Percentiles rank a stretch among this genome's conserved stretches.
Conservation (phyloP, 306 rosid species). For the Myrica gale region DNA sequence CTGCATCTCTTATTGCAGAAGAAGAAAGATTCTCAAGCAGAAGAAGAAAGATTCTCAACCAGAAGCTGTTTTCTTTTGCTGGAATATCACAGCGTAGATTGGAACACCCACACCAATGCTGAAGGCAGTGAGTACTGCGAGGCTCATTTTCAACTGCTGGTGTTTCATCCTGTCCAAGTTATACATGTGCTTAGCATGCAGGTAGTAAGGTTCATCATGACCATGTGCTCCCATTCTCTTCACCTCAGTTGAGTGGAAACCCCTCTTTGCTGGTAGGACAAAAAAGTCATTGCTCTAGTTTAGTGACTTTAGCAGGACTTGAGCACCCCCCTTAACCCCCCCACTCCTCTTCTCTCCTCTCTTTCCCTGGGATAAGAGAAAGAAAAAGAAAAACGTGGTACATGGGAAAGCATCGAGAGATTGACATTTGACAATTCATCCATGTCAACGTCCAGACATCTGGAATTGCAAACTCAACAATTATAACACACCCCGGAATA, state of each 20-base stretch:
- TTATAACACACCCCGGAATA: not conserved
- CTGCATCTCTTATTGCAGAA: slow-evolving; percentile 31
- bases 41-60: slow-evolving; percentile 21
- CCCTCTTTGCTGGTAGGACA: slow-evolving; percentile 20
- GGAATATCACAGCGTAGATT: slow-evolving; percentile 30
- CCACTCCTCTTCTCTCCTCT: too few species aligned
- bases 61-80: slow-evolving; percentile 36
- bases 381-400: too few species aligned
- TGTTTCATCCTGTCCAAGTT: slow-evolving; percentile 39
- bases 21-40: slow-evolving; percentile 23
- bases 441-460: not conserved
- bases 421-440: not conserved
- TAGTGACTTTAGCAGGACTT: not conserved
- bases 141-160: slow-evolving; percentile 32
- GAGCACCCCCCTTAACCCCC: not conserved
- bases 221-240: slow-evolving; percentile 41
- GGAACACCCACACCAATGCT: slow-evolving; percentile 38
- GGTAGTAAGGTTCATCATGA: slow-evolving; percentile 38
- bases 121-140: slow-evolving; percentile 34
- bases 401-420: not conserved
- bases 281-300: not conserved
- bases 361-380: too few species aligned
- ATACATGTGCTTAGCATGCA: slow-evolving; percentile 44
- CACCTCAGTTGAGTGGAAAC: slow-evolving; percentile 40
- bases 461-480: not conserved